Percentiles rank a stretch among this genome's conserved stretches.
These are phyloP conservation scores for Zymoseptoria tritici DNA, from an alignment of 2,329 filamentous ascomycete genomes.

Conservation along the genomic window DNA sequence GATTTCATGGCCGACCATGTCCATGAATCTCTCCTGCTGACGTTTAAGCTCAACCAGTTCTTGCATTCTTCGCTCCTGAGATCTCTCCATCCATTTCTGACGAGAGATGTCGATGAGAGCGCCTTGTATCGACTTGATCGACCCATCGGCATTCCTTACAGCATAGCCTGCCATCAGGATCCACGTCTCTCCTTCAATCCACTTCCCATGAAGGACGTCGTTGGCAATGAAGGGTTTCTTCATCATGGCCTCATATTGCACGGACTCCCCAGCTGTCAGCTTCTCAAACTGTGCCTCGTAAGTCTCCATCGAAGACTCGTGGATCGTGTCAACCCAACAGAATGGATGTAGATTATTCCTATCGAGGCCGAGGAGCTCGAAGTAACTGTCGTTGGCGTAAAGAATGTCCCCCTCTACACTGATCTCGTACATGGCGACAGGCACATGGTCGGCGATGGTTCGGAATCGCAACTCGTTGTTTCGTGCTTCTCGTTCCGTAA, in stretches of 20 bases:
- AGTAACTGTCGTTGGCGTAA: slow-evolving; percentile 34
- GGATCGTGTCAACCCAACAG: slow-evolving; percentile 5
- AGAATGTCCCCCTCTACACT: slow-evolving; percentile 27
- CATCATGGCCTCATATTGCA: slow-evolving; percentile 27
- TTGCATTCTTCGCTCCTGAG: slow-evolving; percentile 31
- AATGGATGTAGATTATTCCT: slow-evolving; percentile 8
- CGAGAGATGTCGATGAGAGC: slow-evolving; percentile 34
- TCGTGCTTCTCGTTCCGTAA: slow-evolving; percentile 17
- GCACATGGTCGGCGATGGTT: slow-evolving; percentile 31
- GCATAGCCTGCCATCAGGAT: slow-evolving; percentile 14
- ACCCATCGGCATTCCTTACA: slow-evolving; percentile 4
- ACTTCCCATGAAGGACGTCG: slow-evolving; percentile 11
- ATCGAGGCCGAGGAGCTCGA: slow-evolving; percentile 21
- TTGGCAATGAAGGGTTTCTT: slow-evolving; percentile 9
- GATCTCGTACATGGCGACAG: slow-evolving; percentile 35
- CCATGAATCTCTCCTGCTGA: slow-evolving; percentile 28
- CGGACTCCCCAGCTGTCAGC: slow-evolving; percentile 13
- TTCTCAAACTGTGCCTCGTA: slow-evolving; percentile 13
- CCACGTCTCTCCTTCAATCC: slow-evolving; percentile 14
- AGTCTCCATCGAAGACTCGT: slow-evolving; percentile 6
- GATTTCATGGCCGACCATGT: slow-evolving; percentile 33
- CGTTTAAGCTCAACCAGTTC: slow-evolving; percentile 32
- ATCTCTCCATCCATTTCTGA: slow-evolving; percentile 33
- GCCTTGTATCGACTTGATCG: slow-evolving; percentile 30
- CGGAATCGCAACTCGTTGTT: slow-evolving; percentile 30